These are phyloP conservation scores for Arthrobotrys entomopaga DNA, from an alignment of 2,329 filamentous ascomycete genomes.

Conservation along the genomic window DNA sequence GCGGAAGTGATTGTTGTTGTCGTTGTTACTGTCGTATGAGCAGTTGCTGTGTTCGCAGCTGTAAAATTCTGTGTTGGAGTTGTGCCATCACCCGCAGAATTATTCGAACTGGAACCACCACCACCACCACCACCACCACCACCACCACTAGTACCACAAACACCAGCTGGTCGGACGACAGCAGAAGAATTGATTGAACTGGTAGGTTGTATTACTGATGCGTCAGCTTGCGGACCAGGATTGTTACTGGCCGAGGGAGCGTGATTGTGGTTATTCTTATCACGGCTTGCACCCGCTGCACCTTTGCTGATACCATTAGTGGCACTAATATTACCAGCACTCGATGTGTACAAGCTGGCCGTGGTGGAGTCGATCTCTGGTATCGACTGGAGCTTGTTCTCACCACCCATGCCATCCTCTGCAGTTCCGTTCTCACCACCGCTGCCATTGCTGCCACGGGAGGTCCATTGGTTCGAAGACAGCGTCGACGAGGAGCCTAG, in stretches of 20 bases:
- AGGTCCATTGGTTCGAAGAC: slow-evolving; percentile 22
- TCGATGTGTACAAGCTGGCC: neutral
- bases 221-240: neutral
- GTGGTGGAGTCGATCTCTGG: slow-evolving; percentile 45
- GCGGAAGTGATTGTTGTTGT: neutral
- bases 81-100: too few species aligned
- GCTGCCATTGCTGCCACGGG: slow-evolving; percentile 36
- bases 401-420: slow-evolving; percentile 21
- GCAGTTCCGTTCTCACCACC: slow-evolving; percentile 2
- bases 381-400: slow-evolving; percentile 45
- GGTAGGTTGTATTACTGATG: neutral
- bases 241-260: neutral
- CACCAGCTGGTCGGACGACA: slow-evolving; percentile 32
- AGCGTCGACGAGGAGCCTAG: slow-evolving; percentile 2
- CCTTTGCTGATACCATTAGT: neutral
- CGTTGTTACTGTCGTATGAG: neutral
- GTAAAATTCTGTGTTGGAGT: slow-evolving; percentile 4
- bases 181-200: slow-evolving; percentile 4
- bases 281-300: neutral
- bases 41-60: neutral
- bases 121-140: neutral
- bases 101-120: too few species aligned
- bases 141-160: slow-evolving; percentile 8
- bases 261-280: neutral
- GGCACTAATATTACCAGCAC: neutral